These are phyloP conservation scores for Aureobasidium subglaciale DNA, from an alignment of 2,329 filamentous ascomycete genomes.

Conservation along the genomic window DNA sequence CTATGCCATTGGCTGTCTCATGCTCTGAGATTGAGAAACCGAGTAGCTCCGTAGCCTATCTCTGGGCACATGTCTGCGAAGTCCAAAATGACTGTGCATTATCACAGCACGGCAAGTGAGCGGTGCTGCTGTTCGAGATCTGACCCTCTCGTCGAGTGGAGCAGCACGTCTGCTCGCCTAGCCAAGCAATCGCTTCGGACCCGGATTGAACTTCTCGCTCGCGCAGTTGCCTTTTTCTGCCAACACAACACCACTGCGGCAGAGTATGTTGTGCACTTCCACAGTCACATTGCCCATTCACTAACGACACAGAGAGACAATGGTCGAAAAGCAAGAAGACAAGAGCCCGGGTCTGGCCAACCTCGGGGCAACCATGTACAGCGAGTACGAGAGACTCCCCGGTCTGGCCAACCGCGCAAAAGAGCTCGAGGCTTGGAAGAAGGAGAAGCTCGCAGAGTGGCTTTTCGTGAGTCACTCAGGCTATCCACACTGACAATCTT, in stretches of 20 bases:
- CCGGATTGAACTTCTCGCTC: no score
- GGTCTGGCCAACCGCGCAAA: background rate
- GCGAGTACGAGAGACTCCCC: background rate
- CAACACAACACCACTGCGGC: background rate
- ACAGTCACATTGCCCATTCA: background rate
- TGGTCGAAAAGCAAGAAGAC: background rate
- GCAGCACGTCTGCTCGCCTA: no score
- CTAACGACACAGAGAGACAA: background rate
- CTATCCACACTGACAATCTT: background rate
- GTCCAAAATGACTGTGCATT: background rate
- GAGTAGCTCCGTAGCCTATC: background rate
- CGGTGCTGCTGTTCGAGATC: no score
- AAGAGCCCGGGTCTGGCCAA: background rate
- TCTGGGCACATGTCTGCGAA: background rate
- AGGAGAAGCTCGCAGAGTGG: background rate
- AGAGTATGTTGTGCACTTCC: background rate
- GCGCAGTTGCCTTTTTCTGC: background rate
- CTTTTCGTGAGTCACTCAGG: background rate
- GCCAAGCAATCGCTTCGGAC: no score
- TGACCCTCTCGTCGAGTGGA: no score
- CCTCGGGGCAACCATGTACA: background rate
- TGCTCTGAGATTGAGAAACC: background rate
- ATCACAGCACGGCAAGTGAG: no score
- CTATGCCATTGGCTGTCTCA: background rate
- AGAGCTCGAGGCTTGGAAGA: background rate